Evolutionary conservation across 2,329 filamentous ascomycete genomes (phyloP), one percentile per base, ranked within the genome.

Genomic region (Phoma sp.): DNA sequence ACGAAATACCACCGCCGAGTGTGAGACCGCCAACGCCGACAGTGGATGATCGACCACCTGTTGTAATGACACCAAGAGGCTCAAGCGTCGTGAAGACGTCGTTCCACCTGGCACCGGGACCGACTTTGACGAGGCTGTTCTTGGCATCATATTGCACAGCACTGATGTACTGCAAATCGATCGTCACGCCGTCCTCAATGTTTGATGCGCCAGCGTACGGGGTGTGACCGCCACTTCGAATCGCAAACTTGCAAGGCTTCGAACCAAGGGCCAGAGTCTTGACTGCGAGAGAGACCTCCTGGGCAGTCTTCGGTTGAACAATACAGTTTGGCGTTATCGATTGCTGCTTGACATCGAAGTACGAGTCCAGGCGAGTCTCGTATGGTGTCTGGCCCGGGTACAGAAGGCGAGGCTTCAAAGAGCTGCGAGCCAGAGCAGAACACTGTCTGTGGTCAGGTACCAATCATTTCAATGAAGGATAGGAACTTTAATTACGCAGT

Each of bases 1-100:
- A 72, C 1, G 61, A 66, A 17, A 73, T 64, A 4, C 73, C 73
- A 21, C 66, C 67, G 1, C 67, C 68, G 2, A 66, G 53, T 1
- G 65, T 59, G 12, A 70, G 48, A 5, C 69, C 68, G 11, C 62
- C 66, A 17, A 68, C 64, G 7, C 67, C 69, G 4, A 70, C 64
- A 7, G 53, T 59, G 2, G 59, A 60, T 5, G 61, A 57, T 9
- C 69, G 65, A 6, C 68, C 66, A 3, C 70, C 68, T 7, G 62
- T 61, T 2, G 62, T 57, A 14, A 65, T 63, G 9, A 63, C 53
- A 14, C 60, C 61, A 2, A 60, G 48, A 18, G 63, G 57, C n/a
- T 69, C 64, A 4, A 73, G 58, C 7, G 57, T 53, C 1, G 47
- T 34, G 42, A 64, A 72, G 0, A 73, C 64, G 9, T 66, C 59